These are phyloP conservation scores for Planoprotostelium fungivorum DNA, from an alignment of 78 protist species.

Conservation along the genomic window DNA sequence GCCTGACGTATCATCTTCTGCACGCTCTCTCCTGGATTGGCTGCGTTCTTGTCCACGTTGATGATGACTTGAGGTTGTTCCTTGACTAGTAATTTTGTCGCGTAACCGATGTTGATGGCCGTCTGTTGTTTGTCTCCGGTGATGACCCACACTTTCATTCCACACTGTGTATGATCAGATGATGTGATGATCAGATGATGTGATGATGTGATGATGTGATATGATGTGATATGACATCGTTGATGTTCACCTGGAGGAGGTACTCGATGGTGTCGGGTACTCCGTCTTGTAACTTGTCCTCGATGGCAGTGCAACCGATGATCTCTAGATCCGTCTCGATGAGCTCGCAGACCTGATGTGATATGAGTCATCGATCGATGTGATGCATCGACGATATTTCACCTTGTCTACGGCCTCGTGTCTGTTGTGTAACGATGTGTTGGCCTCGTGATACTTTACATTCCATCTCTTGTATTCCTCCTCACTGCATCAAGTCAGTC, in stretches of 20 bases:
- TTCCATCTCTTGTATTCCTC: slow-evolving; percentile 36
- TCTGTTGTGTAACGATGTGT: slow-evolving; percentile 43
- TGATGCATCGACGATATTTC: background rate
- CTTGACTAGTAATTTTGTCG: slow-evolving; percentile 16
- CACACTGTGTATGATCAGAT: slow-evolving; percentile 13
- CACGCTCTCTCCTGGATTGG: background rate
- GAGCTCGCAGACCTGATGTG: slow-evolving; percentile 38
- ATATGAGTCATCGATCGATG: too few relatives aligned
- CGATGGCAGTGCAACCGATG: slow-evolving; percentile 83
- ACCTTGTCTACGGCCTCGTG: slow-evolving; percentile 47
- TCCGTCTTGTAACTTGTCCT: slow-evolving; percentile 76
- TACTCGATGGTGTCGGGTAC: slow-evolving; percentile 72
- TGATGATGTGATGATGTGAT: too few relatives aligned
- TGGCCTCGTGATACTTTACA: slow-evolving; percentile 29
- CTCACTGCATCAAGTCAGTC: too few relatives aligned
- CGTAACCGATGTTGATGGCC: slow-evolving; percentile 80
- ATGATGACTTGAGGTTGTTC: background rate
- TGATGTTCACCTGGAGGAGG: slow-evolving; percentile 57
- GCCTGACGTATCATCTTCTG: slow-evolving; percentile 7
- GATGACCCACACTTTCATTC: slow-evolving; percentile 83
- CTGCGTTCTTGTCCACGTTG: background rate
- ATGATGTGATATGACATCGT: too few relatives aligned
- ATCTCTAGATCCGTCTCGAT: slow-evolving; percentile 65
- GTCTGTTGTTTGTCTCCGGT: slow-evolving; percentile 90
- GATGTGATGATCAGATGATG: too few relatives aligned